Percentiles rank a stretch among this genome's conserved stretches.
Evolutionary conservation across 768 basidiomycete species (phyloP).

Genomic region (Boletus coccyginus): DNA sequence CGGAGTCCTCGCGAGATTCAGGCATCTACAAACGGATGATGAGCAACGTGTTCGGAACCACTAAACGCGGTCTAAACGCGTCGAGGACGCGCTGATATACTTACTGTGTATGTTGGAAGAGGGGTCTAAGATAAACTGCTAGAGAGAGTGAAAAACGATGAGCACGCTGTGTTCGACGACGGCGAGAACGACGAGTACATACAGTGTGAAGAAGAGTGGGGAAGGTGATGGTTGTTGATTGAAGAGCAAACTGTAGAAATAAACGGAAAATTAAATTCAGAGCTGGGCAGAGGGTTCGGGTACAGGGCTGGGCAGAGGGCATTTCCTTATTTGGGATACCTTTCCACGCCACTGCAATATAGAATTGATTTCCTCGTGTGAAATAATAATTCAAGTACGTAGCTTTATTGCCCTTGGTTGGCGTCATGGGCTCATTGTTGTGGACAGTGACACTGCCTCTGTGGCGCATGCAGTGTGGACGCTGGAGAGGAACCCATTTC

Average conservation of each 20-base stretch:
- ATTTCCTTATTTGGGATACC: constrained; percentile 15
- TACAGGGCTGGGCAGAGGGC: constrained; percentile 39
- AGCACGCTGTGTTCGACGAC: constrained; percentile 35
- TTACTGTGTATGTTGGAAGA: constrained; percentile 39
- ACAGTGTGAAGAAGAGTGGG: constrained; percentile 39
- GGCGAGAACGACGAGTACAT: constrained; percentile 34
- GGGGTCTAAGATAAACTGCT: constrained; percentile 14
- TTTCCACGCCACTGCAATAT: constrained; percentile 28
- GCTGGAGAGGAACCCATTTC: constrained; percentile 5
- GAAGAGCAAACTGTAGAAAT: constrained; percentile 44
- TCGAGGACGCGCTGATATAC: constrained; percentile 36
- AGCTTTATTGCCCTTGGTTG: neutral
- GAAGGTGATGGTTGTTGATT: constrained; percentile 47
- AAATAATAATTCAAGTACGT: constrained; percentile 3
- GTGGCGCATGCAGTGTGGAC: neutral
- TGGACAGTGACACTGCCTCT: neutral
- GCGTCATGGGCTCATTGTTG: neutral
- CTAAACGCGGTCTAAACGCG: constrained; percentile 34
- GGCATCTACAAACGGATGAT: constrained; percentile 53
- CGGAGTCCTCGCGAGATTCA: constrained; percentile 87
- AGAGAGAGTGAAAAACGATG: constrained; percentile 24
- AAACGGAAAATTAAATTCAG: constrained; percentile 63
- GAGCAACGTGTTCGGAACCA: constrained; percentile 15
- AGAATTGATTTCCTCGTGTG: constrained; percentile 4
- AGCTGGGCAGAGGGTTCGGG: constrained; percentile 72